Percentiles rank a stretch among this genome's conserved stretches.
phyloP scores from a whole-genome alignment of 2,329 filamentous ascomycete genomes.

The Fusarium incarnatum region DNA sequence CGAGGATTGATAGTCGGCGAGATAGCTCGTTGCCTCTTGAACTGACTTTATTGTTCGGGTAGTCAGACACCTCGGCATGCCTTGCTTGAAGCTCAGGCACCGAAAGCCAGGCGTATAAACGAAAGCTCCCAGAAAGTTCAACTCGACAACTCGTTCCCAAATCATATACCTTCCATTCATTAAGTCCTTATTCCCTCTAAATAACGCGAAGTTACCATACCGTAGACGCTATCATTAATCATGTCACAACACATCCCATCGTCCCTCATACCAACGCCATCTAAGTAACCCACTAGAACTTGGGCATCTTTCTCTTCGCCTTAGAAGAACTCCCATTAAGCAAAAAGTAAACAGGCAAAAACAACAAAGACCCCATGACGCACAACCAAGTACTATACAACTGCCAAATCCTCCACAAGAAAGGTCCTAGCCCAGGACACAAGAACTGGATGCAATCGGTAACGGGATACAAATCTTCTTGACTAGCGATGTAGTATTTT shows the following conservation, averaged over 20 bases:
- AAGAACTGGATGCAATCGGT: slow-evolving; percentile 82
- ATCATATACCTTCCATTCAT: not conserved
- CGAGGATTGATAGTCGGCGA: accelerated
- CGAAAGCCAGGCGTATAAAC: accelerated
- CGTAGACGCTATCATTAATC: slow-evolving; percentile 23
- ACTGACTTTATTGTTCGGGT: not conserved
- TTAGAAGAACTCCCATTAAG: slow-evolving; percentile 42
- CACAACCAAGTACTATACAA: slow-evolving; percentile 73
- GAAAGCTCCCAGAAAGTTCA: not conserved
- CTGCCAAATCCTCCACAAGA: slow-evolving; percentile 70
- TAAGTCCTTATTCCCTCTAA: not conserved
- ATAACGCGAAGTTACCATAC: not conserved
- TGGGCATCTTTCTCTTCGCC: slow-evolving; percentile 27
- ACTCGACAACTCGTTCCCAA: accelerated
- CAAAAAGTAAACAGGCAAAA: slow-evolving; percentile 52
- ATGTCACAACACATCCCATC: slow-evolving; percentile 7
- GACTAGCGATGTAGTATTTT: slow-evolving; percentile 76
- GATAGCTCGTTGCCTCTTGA: accelerated
- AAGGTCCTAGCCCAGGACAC: slow-evolving; percentile 66
- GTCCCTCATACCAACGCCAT: not conserved
- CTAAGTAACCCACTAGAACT: slow-evolving; percentile 1
- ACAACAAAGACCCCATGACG: slow-evolving; percentile 65
- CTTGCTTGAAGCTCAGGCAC: not conserved
- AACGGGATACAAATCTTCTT: slow-evolving; percentile 85
- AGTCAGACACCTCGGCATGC: not conserved